These are phyloP conservation scores for Teratosphaeria gauchensis DNA, from an alignment of 2,329 filamentous ascomycete species.

Conservation along the genomic window DNA sequence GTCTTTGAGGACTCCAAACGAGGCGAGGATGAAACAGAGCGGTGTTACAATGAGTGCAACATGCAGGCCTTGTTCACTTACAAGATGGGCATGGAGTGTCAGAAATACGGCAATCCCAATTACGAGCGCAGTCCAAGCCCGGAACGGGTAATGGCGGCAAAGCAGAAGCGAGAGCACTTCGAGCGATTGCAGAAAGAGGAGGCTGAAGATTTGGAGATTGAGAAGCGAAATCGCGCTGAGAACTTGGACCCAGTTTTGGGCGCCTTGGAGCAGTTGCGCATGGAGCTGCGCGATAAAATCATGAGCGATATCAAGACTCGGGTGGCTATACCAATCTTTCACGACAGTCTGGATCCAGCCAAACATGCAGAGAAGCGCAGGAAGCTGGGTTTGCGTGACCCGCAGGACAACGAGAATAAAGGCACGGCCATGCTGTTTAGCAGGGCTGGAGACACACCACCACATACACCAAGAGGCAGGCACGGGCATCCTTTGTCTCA, in stretches of 20 bases:
- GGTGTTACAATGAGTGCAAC: constrained; percentile 70
- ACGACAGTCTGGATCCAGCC: constrained; percentile 71
- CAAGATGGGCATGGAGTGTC: constrained; percentile 80
- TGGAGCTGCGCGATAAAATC: constrained; percentile 76
- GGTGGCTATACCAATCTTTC: constrained; percentile 70
- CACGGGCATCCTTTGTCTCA: constrained; percentile 30
- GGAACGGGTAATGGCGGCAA: constrained; percentile 37
- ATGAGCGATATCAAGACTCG: constrained; percentile 82
- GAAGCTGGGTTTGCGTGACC: constrained; percentile 66
- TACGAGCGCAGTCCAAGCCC: constrained; percentile 48
- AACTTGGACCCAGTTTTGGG: constrained; percentile 85
- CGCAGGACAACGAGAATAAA: constrained; percentile 47
- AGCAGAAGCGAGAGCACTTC: constrained; percentile 54
- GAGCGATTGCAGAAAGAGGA: constrained; percentile 62
- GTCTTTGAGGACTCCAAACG: constrained; percentile 71
- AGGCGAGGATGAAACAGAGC: constrained; percentile 70
- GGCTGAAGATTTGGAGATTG: constrained; percentile 74
- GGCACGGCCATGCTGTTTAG: constrained; percentile 32
- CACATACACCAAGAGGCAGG: constrained; percentile 51
- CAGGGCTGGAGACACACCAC: constrained; percentile 51
- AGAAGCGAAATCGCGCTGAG: constrained; percentile 77
- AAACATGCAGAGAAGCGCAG: constrained; percentile 72
- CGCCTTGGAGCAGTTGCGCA: constrained; percentile 66
- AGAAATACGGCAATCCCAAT: constrained; percentile 56
- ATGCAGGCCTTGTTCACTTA: constrained; percentile 85